Conservation (phyloP, 208 protist genomes). For the Blechomonas ayalai region DNA sequence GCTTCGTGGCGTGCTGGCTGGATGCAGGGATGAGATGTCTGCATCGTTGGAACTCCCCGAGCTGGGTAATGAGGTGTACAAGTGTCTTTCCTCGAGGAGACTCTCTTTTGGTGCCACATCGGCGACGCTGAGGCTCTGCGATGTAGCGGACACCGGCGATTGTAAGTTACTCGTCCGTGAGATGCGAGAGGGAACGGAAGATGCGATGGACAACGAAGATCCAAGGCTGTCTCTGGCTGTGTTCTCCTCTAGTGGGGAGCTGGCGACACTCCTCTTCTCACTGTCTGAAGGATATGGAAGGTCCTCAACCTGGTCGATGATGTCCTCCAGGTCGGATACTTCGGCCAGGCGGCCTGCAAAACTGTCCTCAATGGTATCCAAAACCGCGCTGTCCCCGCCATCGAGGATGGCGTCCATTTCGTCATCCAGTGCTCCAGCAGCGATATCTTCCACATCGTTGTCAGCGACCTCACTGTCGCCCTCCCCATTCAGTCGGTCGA, state of each 20-base stretch:
- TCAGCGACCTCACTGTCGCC: slow-evolving; percentile 5
- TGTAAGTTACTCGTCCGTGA: no score
- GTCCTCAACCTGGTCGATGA: slow-evolving; percentile 9
- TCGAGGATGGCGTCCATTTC: neutral
- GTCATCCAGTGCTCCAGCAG: neutral
- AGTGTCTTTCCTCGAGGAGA: no score
- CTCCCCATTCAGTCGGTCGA: slow-evolving; percentile 1
- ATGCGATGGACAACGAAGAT: no score
- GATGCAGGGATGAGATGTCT: slow-evolving; percentile 13
- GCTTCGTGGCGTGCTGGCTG: neutral
- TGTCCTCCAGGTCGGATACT: slow-evolving; percentile 5
- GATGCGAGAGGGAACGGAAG: no score
- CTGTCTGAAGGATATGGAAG: no score
- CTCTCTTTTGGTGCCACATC: no score
- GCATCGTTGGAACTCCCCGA: no score
- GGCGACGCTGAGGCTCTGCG: no score
- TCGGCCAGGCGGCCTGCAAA: slow-evolving; percentile 11
- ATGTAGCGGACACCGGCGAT: neutral
- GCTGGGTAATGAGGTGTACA: no score
- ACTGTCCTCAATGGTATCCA: slow-evolving; percentile 9
- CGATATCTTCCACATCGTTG: slow-evolving; percentile 11
- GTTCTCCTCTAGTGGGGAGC: no score
- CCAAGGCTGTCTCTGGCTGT: no score
- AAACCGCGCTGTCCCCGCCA: neutral
- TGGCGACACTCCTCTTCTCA: slow-evolving; percentile 5